Evolutionary conservation across 2,329 filamentous ascomycete genomes (phyloP).

Genomic region (Daldinia sp.): DNA sequence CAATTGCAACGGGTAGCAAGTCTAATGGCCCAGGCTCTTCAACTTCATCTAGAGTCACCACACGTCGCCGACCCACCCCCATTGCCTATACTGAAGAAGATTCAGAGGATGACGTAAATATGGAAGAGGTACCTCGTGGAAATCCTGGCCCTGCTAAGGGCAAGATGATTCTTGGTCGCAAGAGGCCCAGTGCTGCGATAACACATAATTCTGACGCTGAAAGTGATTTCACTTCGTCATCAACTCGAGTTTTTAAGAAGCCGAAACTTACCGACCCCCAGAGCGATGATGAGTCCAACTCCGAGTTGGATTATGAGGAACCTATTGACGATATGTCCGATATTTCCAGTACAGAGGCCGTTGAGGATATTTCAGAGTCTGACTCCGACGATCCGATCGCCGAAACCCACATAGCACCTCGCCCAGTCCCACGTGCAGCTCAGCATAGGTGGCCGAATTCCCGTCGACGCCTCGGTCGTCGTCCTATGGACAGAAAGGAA

Average conservation of each 20-base stretch:
- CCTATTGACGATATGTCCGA: slow-evolving; percentile 18
- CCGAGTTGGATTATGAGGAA: slow-evolving; percentile 31
- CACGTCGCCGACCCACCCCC: slow-evolving; percentile 44
- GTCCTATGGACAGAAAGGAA: background rate
- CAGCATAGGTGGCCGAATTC: background rate
- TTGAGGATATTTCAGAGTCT: slow-evolving; percentile 12
- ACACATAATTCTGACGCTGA: background rate
- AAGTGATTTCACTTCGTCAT: background rate
- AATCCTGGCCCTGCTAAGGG: background rate
- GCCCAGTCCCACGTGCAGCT: background rate
- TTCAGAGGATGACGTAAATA: slow-evolving; percentile 47
- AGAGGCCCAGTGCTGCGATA: slow-evolving; percentile 4
- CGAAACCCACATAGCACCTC: background rate
- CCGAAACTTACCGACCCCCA: background rate
- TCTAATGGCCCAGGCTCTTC: slow-evolving; percentile 33
- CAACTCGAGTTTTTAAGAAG: background rate
- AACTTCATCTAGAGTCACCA: slow-evolving; percentile 36
- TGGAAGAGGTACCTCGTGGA: slow-evolving; percentile 45
- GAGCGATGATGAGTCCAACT: slow-evolving; percentile 1
- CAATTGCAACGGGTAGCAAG: slow-evolving; percentile 55
- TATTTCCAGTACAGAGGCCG: too few species aligned
- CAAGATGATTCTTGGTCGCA: background rate
- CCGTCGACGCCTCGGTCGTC: background rate
- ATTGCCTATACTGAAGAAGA: slow-evolving; percentile 49
- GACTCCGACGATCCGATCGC: slow-evolving; percentile 3